Evolutionary conservation across 2,329 filamentous ascomycete genomes (phyloP), one percentile per base, ranked within the genome.

Genomic region (Aspergillus melleus): DNA sequence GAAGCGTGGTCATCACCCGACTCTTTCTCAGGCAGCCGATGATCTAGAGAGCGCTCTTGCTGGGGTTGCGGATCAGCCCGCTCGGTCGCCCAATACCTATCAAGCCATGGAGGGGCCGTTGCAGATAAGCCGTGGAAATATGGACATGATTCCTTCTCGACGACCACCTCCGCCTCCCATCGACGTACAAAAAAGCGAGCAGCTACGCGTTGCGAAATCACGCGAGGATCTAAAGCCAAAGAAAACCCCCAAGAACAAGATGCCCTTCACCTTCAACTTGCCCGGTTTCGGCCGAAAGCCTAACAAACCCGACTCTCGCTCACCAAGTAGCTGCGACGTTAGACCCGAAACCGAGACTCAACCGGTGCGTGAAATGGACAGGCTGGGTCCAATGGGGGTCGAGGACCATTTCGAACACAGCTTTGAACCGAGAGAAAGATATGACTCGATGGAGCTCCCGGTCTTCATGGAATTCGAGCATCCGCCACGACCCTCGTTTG

Each of bases 31-130:
- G 61, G 76, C 75, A 1, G 68, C 74, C n/a, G 63, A 72, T 29
- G 76, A 77, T 9, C 64, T 79, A 53, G 74, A 76, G 49, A 66
- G 68, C 20, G 70, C 73, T 19, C 68, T 77, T 26, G 65, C 68
- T 19, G 64, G 64, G 54, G 47, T 50, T 10, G 54, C 52, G 16
- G 19, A 63, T 42, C 52, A 63, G 3, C 57, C 61, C 11, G 60
- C 22, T 47, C 44, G 19, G 22, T 47, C 44, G 44, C 22, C 62
- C 6, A 56, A 55, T 14, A 63, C 65, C 16, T 44, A 64, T 11
- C 56, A 66, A 4, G 50, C 70, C n/a, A 58, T 71, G 12, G 67
- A 70, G 14, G 59, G 62, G 12, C 72, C 73, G 29, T 58, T 74
- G 30, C 73, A 75, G 49, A 72, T 74, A 47, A 74, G 72, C 59